phyloP scores from a whole-genome alignment of 2,329 filamentous ascomycete species.

The Aureobasidium lini region DNA sequence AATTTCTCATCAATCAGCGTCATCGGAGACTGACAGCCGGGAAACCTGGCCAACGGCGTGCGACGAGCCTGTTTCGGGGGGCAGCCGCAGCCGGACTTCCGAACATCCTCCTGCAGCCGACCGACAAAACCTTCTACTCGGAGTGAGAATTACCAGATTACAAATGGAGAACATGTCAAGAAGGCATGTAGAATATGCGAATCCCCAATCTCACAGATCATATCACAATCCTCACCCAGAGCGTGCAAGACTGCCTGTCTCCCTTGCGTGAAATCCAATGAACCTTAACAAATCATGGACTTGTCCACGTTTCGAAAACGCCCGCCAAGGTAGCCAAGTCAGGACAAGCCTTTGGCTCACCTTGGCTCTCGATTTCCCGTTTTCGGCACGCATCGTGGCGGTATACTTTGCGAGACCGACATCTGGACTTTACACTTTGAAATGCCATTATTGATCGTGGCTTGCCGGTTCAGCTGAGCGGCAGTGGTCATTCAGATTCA shows the following conservation, averaged over 20 bases:
- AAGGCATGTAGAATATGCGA: neutral
- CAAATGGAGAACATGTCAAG: neutral
- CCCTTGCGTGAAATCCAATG: neutral
- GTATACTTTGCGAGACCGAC: neutral
- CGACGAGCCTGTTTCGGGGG: neutral
- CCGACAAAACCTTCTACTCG: neutral
- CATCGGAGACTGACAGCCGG: slow-evolving; percentile 3
- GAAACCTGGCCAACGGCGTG: neutral
- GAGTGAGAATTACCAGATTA: neutral
- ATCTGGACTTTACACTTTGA: neutral
- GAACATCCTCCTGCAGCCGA: neutral
- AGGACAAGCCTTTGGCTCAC: neutral
- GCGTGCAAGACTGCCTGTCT: neutral
- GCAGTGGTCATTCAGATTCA: too few species aligned
- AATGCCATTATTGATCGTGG: neutral
- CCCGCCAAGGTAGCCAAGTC: neutral
- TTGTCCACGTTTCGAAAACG: neutral
- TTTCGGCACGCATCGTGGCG: neutral
- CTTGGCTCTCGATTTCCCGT: neutral
- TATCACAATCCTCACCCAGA: neutral
- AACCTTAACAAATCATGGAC: neutral
- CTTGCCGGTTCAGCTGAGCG: neutral
- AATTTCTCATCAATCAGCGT: neutral
- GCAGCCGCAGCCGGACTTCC: neutral
- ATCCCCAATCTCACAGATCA: neutral